Evolutionary conservation across 1,284 basidiomycete species (phyloP).

Genomic region (Termitomyces sp.): DNA sequence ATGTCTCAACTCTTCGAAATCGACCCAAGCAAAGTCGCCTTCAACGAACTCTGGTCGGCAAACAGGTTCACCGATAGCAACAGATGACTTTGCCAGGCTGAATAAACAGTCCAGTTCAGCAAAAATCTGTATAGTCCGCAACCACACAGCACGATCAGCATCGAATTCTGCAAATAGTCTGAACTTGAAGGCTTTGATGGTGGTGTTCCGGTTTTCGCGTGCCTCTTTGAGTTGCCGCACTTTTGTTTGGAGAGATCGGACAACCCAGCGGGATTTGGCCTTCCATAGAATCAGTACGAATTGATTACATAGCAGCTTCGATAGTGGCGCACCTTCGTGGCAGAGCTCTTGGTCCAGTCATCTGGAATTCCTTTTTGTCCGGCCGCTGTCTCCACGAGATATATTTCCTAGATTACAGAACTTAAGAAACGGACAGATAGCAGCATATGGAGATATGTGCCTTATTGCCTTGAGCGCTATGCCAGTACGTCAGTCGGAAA

Average conservation of each 20-base stretch:
- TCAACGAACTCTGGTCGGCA: slow-evolving; percentile 90
- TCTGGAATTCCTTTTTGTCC: slow-evolving; percentile 64
- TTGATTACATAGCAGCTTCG: not conserved
- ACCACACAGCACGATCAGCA: slow-evolving; percentile 74
- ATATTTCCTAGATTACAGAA: slow-evolving; percentile 68
- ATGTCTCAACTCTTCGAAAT: slow-evolving; percentile 59
- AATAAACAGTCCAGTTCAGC: slow-evolving; percentile 93
- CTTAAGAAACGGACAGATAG: not conserved
- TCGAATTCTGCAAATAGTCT: slow-evolving; percentile 86
- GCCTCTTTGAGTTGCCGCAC: slow-evolving; percentile 88
- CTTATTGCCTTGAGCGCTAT: slow-evolving; percentile 80
- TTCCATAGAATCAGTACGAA: slow-evolving; percentile 25
- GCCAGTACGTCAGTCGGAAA: slow-evolving; percentile 70
- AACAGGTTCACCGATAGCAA: slow-evolving; percentile 85
- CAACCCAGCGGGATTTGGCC: slow-evolving; percentile 72
- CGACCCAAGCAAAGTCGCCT: slow-evolving; percentile 64
- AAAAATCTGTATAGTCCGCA: slow-evolving; percentile 71
- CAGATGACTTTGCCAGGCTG: slow-evolving; percentile 87
- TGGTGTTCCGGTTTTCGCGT: slow-evolving; percentile 76
- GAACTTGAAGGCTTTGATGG: slow-evolving; percentile 78
- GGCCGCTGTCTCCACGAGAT: slow-evolving; percentile 71
- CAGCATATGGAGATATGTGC: slow-evolving; percentile 27
- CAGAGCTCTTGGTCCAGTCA: slow-evolving; percentile 80
- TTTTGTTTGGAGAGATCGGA: slow-evolving; percentile 64
- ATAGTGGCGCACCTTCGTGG: slow-evolving; percentile 63